A percentile compares a stretch with the other conserved stretches of the same genome.
These are phyloP conservation scores for Linnemannia elongata DNA, from an alignment of 192 early-diverging fungal genomes.

Conservation along the genomic window DNA sequence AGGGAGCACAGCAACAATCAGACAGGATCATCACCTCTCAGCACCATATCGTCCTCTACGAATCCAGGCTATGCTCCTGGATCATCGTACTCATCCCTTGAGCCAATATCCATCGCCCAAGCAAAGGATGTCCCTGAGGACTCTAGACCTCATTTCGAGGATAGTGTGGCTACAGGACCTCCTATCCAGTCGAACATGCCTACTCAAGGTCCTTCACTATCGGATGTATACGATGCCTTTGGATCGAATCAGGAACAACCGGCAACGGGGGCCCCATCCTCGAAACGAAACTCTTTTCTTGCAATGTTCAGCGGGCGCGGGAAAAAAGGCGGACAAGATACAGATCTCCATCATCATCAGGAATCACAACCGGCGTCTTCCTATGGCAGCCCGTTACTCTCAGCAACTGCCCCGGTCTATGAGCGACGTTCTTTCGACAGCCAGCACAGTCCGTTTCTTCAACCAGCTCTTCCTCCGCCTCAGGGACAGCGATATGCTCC, in stretches of 20 bases:
- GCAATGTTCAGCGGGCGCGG: constrained; percentile 34
- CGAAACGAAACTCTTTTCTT: constrained; percentile 37
- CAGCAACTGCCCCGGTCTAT: constrained; percentile 7
- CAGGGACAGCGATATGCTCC: constrained; percentile 5
- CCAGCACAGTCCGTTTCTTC: constrained; percentile 19
- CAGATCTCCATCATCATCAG: neutral
- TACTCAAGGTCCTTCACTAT: neutral
- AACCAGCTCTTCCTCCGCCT: neutral
- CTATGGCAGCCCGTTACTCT: constrained; percentile 17
- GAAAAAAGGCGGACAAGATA: constrained; percentile 36
- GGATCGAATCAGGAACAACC: neutral
- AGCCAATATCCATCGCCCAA: neutral
- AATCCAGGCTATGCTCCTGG: neutral
- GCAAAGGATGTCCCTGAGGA: constrained; percentile 13
- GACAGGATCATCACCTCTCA: constrained; percentile 19
- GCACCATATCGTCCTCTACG: constrained; percentile 26
- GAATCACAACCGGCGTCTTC: constrained; percentile 29
- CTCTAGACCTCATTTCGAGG: constrained; percentile 9
- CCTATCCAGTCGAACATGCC: neutral
- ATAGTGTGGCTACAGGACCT: neutral
- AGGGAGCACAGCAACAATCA: neutral
- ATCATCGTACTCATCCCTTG: constrained; percentile 24
- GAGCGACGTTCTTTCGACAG: constrained; percentile 38
- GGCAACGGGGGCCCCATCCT: neutral
- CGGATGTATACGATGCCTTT: neutral